phyloP scores from a whole-genome alignment of 2,329 filamentous ascomycete genomes.

The Zasmidium cellare region DNA sequence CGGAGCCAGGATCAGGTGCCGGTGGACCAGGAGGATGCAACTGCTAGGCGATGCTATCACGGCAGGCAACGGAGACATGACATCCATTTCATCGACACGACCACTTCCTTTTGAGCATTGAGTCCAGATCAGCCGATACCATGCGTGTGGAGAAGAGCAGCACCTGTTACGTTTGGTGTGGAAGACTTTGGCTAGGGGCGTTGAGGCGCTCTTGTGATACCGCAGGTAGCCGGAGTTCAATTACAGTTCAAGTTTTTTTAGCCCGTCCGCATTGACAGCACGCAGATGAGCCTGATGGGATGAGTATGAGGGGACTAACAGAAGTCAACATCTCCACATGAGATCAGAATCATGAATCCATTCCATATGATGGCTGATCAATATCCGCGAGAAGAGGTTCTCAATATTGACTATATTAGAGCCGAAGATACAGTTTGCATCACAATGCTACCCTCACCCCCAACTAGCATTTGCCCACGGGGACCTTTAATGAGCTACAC shows the following conservation, averaged over 20 bases:
- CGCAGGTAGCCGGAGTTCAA: not conserved
- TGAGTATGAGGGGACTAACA: not conserved
- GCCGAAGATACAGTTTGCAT: too few species aligned
- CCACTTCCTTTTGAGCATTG: not conserved
- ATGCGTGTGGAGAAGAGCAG: not conserved
- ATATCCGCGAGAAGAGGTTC: too few species aligned
- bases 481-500: too few species aligned
- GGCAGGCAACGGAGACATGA: not conserved
- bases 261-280: too few species aligned
- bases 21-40: constrained; percentile 61
- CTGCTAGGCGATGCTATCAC: constrained; percentile 50
- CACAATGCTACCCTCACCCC: too few species aligned
- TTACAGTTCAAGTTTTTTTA: not conserved
- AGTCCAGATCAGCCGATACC: constrained; percentile 1
- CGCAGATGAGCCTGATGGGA: too few species aligned
- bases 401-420: too few species aligned
- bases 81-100: not conserved
- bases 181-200: not conserved
- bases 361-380: too few species aligned
- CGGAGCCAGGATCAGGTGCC: constrained; percentile 59
- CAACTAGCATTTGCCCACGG: too few species aligned
- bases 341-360: too few species aligned
- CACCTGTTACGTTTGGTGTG: not conserved
- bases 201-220: not conserved
- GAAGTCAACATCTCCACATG: too few species aligned